Conservation (phyloP, 176 grass and related monocot genomes). For the Oryza officinalis region DNA sequence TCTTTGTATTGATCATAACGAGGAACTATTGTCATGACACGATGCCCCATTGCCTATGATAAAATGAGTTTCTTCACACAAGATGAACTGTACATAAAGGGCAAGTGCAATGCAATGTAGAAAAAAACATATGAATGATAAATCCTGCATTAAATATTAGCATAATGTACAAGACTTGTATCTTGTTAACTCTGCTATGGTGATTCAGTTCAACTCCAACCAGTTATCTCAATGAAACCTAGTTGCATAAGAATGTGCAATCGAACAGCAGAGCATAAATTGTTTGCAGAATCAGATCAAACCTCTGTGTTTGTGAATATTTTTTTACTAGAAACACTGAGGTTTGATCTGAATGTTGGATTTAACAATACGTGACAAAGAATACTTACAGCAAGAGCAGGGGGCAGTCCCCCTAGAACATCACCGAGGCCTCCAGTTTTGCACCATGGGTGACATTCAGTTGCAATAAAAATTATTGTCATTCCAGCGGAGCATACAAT, state of each 20-base stretch:
- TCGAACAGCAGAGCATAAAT: neutral
- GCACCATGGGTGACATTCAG: constrained; percentile 69
- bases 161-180: neutral
- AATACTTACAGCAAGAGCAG: constrained; percentile 57
- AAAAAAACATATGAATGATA: neutral
- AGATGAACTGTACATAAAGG: constrained; percentile 14
- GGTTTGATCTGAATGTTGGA: neutral
- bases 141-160: constrained; percentile 5
- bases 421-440: constrained; percentile 85
- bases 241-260: neutral
- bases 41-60: constrained; percentile 65
- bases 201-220: constrained; percentile 4
- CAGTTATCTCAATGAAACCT: neutral
- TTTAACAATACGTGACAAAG: neutral
- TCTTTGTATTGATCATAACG: constrained; percentile 78
- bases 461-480: constrained; percentile 53
- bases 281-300: neutral
- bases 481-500: constrained; percentile 11
- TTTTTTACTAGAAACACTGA: too few relatives aligned
- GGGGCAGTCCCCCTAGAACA: constrained; percentile 65
- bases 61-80: neutral
- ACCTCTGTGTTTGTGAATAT: neutral
- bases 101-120: neutral
- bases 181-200: neutral
- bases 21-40: constrained; percentile 69